phyloP scores from a whole-genome alignment of 2,329 filamentous ascomycete species.

The Calonectria ilicicola region DNA sequence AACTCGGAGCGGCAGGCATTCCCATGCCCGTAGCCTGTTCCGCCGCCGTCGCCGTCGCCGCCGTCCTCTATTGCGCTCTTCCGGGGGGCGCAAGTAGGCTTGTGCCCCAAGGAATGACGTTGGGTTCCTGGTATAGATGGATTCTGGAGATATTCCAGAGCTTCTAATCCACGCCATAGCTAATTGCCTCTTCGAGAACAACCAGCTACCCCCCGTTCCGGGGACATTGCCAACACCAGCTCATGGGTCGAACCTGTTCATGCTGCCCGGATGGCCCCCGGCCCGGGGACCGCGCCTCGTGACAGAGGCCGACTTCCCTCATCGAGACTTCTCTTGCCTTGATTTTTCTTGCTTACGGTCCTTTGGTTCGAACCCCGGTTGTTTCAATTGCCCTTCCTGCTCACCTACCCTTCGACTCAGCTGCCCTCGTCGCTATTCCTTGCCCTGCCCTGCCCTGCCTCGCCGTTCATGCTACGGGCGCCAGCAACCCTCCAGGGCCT shows the following conservation, averaged over 20 bases:
- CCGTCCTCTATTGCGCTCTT: conserved; percentile 34
- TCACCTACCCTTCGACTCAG: conserved; percentile 31
- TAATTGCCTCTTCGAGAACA: conserved; percentile 9
- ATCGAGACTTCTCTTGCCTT: conserved; percentile 2
- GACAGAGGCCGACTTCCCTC: conserved; percentile 25
- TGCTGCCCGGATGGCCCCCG: conserved; percentile 29
- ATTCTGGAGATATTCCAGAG: not conserved
- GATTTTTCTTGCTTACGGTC: conserved; percentile 15
- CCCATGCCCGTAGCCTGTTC: conserved; percentile 28
- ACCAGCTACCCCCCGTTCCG: conserved; percentile 33
- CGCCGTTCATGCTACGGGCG: not conserved
- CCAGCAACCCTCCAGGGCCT: conserved; percentile 18
- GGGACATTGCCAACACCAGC: conserved; percentile 30
- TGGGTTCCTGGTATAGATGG: conserved; percentile 4
- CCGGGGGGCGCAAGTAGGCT: conserved; percentile 27
- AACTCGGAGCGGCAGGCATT: conserved; percentile 36
- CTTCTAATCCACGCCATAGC: not conserved
- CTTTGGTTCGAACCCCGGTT: conserved; percentile 21
- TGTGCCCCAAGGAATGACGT: conserved; percentile 39
- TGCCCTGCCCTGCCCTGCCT: not conserved
- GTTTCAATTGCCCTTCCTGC: conserved; percentile 30
- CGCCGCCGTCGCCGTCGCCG: conserved; percentile 19
- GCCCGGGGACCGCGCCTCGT: conserved; percentile 24
- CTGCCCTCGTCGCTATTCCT: conserved; percentile 23
- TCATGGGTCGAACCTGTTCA: conserved; percentile 32